Conservation (phyloP, 805 yeast species). For the Myxozyma udenii region DNA sequence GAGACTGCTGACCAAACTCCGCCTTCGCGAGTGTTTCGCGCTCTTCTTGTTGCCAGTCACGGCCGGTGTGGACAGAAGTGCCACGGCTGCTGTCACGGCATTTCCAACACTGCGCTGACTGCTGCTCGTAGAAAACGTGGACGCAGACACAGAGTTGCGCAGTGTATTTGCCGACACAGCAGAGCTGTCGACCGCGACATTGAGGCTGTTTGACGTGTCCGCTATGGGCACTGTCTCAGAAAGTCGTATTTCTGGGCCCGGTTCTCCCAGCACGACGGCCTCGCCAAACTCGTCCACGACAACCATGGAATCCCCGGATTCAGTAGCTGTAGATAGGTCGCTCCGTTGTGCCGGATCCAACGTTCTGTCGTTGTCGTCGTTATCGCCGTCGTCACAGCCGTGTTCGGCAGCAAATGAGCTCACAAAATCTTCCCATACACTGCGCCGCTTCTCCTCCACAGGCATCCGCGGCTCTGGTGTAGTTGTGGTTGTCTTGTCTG, state of each 20-base stretch:
- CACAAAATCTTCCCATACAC: conserved; percentile 28
- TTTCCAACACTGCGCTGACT: background rate
- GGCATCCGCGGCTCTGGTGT: too few relatives aligned
- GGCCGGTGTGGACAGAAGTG: background rate
- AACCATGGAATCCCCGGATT: conserved; percentile 17
- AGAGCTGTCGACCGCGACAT: too few relatives aligned
- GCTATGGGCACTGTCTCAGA: background rate
- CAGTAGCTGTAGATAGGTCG: conserved; percentile 11
- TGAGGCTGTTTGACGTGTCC: too few relatives aligned
- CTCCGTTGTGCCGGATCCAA: too few relatives aligned
- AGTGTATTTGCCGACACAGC: conserved; percentile 7
- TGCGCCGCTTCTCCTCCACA: conserved; percentile 9
- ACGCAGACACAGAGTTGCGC: conserved; percentile 16
- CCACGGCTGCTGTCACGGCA: background rate
- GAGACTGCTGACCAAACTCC: conserved; percentile 10
- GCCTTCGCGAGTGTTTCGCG: conserved; percentile 10
- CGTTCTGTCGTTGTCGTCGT: too few relatives aligned
- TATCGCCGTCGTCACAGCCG: conserved; percentile 5
- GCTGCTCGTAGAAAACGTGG: conserved; percentile 11
- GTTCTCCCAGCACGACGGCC: conserved; percentile 33
- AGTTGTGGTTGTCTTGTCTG: too few relatives aligned
- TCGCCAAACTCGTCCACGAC: conserved; percentile 20
- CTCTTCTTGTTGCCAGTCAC: background rate
- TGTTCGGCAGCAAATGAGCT: conserved; percentile 28
- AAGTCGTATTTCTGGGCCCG: conserved; percentile 36